Percentiles rank a stretch among this genome's conserved stretches.
These are phyloP conservation scores for Annona cherimola DNA, from an alignment of 164 flowering plant species.

Conservation along the genomic window DNA sequence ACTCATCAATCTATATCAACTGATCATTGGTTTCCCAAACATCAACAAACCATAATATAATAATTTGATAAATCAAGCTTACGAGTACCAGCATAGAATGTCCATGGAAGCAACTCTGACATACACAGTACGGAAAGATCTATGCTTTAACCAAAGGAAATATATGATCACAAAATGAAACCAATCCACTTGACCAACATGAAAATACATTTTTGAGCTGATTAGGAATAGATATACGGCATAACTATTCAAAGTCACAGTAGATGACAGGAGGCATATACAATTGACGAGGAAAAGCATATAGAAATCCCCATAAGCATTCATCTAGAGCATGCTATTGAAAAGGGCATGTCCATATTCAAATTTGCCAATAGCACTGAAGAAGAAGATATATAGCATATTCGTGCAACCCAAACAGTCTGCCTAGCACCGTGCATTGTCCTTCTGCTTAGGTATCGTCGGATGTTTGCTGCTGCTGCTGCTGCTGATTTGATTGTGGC, in stretches of 20 bases:
- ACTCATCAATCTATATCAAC: too few species aligned
- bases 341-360: neutral
- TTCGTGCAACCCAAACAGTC: neutral
- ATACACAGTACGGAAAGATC: too few species aligned
- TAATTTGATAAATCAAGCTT: too few species aligned
- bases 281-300: neutral
- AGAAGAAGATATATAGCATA: neutral
- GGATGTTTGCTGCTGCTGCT: slow-evolving; percentile 1
- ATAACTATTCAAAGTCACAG: neutral
- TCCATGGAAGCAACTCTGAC: too few species aligned
- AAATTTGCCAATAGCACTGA: too few species aligned
- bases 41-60: too few species aligned
- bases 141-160: too few species aligned
- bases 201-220: neutral
- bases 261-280: neutral
- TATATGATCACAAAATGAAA: too few species aligned
- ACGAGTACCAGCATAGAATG: too few species aligned
- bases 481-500: neutral
- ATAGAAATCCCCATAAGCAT: neutral
- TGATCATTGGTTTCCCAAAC: too few species aligned
- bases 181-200: neutral
- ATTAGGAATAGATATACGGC: neutral
- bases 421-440: neutral
- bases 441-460: slow-evolving; percentile 1
- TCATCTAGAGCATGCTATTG: neutral